These are phyloP conservation scores for Flueggea neowawraea DNA, from an alignment of 441 rosid genomes.

Conservation along the genomic window DNA sequence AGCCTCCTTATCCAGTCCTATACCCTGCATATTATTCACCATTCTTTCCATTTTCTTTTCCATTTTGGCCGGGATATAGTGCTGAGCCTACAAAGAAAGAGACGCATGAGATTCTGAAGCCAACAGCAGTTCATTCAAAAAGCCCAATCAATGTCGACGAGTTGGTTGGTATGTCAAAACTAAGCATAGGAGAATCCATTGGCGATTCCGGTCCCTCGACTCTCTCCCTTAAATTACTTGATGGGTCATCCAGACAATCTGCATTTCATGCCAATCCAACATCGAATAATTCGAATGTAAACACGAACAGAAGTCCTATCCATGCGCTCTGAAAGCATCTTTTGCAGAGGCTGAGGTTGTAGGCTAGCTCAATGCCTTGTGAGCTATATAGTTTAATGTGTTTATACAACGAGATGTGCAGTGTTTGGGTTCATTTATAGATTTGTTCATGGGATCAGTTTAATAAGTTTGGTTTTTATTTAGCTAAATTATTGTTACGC, in stretches of 20 bases:
- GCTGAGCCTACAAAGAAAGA: slow-evolving; percentile 49
- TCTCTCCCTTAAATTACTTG: slow-evolving; percentile 54
- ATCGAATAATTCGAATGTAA: slow-evolving; percentile 38
- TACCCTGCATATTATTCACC: slow-evolving; percentile 77
- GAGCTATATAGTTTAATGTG: slow-evolving; percentile 29
- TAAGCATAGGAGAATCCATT: slow-evolving; percentile 49
- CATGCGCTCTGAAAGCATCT: slow-evolving; percentile 55
- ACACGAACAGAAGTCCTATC: slow-evolving; percentile 47
- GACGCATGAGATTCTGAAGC: slow-evolving; percentile 76
- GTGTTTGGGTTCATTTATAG: slow-evolving; percentile 20
- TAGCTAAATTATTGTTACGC: too few relatives aligned
- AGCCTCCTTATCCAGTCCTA: slow-evolving; percentile 54
- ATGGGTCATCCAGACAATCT: slow-evolving; percentile 70
- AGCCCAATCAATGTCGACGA: slow-evolving; percentile 73
- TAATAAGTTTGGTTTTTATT: slow-evolving; percentile 18
- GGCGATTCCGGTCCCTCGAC: slow-evolving; percentile 46
- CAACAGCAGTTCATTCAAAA: slow-evolving; percentile 62
- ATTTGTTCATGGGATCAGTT: slow-evolving; percentile 22
- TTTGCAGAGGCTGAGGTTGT: slow-evolving; percentile 8
- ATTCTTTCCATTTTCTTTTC: slow-evolving; percentile 57
- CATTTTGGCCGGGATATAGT: slow-evolving; percentile 57
- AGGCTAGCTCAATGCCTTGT: slow-evolving; percentile 19
- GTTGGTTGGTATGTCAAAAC: slow-evolving; percentile 77
- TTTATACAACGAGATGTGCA: slow-evolving; percentile 20
- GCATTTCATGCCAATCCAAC: slow-evolving; percentile 70